Percentiles rank a stretch among this genome's conserved stretches.
Conservation (phyloP, 2,329 filamentous ascomycete genomes). For the Stachybotrys chlorohalonatus region DNA sequence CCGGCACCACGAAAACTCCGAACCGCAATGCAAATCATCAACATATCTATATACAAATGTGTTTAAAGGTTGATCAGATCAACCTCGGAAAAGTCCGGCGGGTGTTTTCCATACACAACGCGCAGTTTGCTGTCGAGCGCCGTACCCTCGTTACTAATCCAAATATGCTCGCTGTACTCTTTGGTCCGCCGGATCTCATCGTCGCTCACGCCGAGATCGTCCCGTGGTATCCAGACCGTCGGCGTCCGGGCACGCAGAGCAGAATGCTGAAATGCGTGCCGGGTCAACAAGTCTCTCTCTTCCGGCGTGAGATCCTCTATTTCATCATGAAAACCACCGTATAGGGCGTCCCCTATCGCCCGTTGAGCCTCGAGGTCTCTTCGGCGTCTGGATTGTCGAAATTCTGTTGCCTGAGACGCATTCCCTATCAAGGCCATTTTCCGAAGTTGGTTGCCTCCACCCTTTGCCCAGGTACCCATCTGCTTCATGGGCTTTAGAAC, state of each 20-base stretch:
- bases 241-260: constrained; percentile 78
- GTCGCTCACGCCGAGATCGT: constrained; percentile 82
- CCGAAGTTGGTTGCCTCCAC: constrained; percentile 38
- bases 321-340: constrained; percentile 81
- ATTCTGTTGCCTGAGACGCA: constrained; percentile 32
- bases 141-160: constrained; percentile 91
- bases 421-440: constrained; percentile 27
- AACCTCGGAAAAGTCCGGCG: constrained; percentile 82
- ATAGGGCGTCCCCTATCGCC: constrained; percentile 71
- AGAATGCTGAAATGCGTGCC: constrained; percentile 82
- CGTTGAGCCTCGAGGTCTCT: constrained; percentile 65
- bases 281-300: constrained; percentile 76
- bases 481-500: constrained; percentile 32
- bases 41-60: not conserved
- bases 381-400: constrained; percentile 37
- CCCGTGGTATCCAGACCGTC: constrained; percentile 87
- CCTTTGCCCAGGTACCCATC: constrained; percentile 26
- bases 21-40: constrained; percentile 1
- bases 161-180: constrained; percentile 68
- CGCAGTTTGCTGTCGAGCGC: constrained; percentile 75
- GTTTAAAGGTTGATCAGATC: constrained; percentile 70
- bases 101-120: constrained; percentile 76
- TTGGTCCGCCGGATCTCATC: constrained; percentile 79
- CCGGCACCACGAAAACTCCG: constrained; percentile 15
- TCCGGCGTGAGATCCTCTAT: constrained; percentile 89